Conservation (phyloP, 345 rosid species). For the Psidium guajava region DNA sequence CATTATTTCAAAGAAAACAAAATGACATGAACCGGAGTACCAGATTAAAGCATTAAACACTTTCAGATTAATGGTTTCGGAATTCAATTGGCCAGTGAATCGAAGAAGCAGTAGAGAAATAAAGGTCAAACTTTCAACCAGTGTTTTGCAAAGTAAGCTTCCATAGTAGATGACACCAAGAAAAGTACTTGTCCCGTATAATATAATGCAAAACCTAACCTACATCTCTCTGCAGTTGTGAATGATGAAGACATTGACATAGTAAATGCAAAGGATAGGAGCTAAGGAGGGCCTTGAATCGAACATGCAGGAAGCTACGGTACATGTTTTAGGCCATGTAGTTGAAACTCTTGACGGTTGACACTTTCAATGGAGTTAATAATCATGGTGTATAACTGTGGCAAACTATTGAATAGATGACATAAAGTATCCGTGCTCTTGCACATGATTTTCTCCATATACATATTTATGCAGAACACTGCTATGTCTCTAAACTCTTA, state of each 20-base stretch:
- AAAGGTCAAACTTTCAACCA: neutral
- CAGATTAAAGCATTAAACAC: neutral
- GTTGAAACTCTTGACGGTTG: neutral
- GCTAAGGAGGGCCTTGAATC: neutral
- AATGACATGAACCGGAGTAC: neutral
- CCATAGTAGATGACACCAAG: neutral
- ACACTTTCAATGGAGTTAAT: neutral
- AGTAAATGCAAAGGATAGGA: neutral
- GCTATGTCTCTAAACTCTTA: slow-evolving; percentile 9
- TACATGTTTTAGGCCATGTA: neutral
- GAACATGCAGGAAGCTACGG: neutral
- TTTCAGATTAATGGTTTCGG: neutral
- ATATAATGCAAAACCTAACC: neutral
- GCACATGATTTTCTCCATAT: neutral
- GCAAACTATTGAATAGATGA: neutral
- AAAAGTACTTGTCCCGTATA: neutral
- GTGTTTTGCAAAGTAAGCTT: neutral
- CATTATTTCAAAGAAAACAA: neutral
- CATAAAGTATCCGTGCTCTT: neutral
- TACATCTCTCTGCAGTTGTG: neutral
- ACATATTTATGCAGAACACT: neutral
- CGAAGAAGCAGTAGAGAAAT: neutral
- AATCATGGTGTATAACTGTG: neutral
- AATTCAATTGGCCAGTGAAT: neutral
- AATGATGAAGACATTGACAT: neutral